Conservation (phyloP, 2,329 filamentous ascomycete species). For the Calonectria pteridis region DNA sequence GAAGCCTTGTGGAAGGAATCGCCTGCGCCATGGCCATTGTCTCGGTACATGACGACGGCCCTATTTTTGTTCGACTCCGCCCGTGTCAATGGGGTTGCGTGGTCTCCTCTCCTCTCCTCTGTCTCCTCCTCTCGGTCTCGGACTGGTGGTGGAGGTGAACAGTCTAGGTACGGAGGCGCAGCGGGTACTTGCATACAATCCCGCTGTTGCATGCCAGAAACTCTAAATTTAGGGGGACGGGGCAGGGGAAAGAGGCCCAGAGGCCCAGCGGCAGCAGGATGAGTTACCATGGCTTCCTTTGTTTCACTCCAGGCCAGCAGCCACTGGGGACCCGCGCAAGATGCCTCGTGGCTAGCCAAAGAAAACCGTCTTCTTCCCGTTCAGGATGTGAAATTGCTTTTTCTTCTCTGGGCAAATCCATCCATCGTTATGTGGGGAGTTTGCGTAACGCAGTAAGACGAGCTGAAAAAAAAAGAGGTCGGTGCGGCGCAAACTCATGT, state of each 20-base stretch:
- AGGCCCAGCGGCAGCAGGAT: not conserved
- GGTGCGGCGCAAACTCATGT: not conserved
- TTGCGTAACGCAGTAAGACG: not conserved
- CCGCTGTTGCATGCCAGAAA: conserved; percentile 2
- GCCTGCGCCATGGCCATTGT: not conserved
- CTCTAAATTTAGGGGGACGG: not conserved
- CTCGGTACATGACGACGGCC: not conserved
- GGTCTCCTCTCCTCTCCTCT: no score
- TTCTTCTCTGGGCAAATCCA: not conserved
- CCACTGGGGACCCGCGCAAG: not conserved
- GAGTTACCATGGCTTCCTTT: not conserved
- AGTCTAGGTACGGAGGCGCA: not conserved
- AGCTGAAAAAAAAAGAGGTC: not conserved
- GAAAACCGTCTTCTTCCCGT: not conserved
- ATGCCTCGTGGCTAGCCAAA: not conserved
- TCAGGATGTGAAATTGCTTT: not conserved
- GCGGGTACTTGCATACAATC: conserved; percentile 7
- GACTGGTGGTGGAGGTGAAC: not conserved
- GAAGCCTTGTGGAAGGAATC: not conserved
- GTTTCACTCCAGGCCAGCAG: no score
- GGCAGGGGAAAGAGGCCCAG: not conserved
- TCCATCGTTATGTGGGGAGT: not conserved
- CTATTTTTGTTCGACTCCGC: not conserved
- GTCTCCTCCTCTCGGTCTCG: not conserved
- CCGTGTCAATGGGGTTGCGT: no score